These are phyloP conservation scores for Xanthoparmelia taractica DNA, from an alignment of 495 filamentous ascomycete species.

Conservation along the genomic window DNA sequence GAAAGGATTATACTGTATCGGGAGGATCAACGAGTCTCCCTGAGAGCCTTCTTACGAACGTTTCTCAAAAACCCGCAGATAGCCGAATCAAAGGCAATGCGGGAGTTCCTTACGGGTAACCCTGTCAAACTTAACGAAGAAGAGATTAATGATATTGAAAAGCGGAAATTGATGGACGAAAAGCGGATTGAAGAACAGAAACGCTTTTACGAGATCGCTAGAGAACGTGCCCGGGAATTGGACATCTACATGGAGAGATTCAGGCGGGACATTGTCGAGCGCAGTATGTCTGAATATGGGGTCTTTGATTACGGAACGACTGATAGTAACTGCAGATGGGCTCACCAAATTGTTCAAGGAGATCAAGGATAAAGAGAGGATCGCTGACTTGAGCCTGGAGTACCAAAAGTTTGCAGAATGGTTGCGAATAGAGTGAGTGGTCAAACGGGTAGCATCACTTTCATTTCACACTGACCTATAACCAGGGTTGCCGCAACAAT, in stretches of 20 bases:
- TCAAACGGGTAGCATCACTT: neutral
- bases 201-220: conserved; percentile 89
- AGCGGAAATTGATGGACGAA: conserved; percentile 76
- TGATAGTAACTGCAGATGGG: conserved; percentile 50
- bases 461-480: neutral
- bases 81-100: conserved; percentile 69
- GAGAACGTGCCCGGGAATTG: conserved; percentile 79
- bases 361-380: conserved; percentile 76
- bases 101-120: conserved; percentile 66
- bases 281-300: conserved; percentile 49
- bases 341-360: conserved; percentile 89
- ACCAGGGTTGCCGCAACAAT: conserved; percentile 78
- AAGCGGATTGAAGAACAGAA: conserved; percentile 85
- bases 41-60: conserved; percentile 80
- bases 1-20: conserved; percentile 59
- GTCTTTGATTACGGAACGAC: neutral
- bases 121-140: conserved; percentile 69
- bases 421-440: conserved; percentile 76
- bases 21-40: conserved; percentile 84
- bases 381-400: conserved; percentile 81
- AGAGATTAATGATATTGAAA: conserved; percentile 68
- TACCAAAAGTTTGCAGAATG: conserved; percentile 98
- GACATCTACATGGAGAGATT: conserved; percentile 97
- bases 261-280: conserved; percentile 64
- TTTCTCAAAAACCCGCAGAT: conserved; percentile 77